Evolutionary conservation across 768 basidiomycete genomes (phyloP).

Genomic region (Pluteus cervinus): DNA sequence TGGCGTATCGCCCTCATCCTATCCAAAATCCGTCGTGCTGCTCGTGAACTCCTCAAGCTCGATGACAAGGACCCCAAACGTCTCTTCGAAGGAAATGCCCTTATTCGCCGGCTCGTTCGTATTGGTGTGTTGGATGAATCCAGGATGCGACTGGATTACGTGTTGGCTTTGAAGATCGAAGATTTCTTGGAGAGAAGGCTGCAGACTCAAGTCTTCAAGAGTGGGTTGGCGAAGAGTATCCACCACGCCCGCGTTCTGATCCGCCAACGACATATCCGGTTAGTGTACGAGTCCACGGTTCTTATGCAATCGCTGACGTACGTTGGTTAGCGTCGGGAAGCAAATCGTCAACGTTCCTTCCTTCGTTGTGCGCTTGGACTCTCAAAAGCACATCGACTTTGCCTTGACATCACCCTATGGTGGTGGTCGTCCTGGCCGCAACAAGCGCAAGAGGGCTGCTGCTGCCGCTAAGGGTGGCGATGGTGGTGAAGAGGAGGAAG

Average conservation of each 20-base stretch:
- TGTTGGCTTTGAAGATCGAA: slow-evolving; percentile 97
- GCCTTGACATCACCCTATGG: slow-evolving; percentile 95
- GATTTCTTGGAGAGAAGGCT: slow-evolving; percentile 99
- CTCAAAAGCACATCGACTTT: slow-evolving; percentile 99
- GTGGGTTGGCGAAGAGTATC: slow-evolving; percentile 94
- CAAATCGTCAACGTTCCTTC: slow-evolving; percentile 99
- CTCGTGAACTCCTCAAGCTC: slow-evolving; percentile 99
- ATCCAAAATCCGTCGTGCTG: slow-evolving; percentile 99
- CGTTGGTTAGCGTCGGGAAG: slow-evolving; percentile 75
- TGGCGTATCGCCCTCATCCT: slow-evolving; percentile 98
- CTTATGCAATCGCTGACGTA: slow-evolving; percentile 2
- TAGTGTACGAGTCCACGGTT: slow-evolving; percentile 19
- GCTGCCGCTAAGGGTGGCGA: slow-evolving; percentile 90
- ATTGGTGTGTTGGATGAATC: slow-evolving; percentile 99
- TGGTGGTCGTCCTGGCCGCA: slow-evolving; percentile 90
- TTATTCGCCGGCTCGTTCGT: slow-evolving; percentile 93
- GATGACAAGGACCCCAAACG: slow-evolving; percentile 99
- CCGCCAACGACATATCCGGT: slow-evolving; percentile 98
- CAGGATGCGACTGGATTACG: slow-evolving; percentile 99
- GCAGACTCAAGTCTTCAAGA: slow-evolving; percentile 99
- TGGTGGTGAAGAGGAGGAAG: slow-evolving; percentile 86
- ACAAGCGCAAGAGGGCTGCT: slow-evolving; percentile 97
- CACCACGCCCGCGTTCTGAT: slow-evolving; percentile 99
- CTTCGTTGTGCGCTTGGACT: slow-evolving; percentile 98
- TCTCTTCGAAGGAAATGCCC: slow-evolving; percentile 98